Evolutionary conservation across 2,329 filamentous ascomycete species (phyloP).

Genomic region (Blastomyces silverae): DNA sequence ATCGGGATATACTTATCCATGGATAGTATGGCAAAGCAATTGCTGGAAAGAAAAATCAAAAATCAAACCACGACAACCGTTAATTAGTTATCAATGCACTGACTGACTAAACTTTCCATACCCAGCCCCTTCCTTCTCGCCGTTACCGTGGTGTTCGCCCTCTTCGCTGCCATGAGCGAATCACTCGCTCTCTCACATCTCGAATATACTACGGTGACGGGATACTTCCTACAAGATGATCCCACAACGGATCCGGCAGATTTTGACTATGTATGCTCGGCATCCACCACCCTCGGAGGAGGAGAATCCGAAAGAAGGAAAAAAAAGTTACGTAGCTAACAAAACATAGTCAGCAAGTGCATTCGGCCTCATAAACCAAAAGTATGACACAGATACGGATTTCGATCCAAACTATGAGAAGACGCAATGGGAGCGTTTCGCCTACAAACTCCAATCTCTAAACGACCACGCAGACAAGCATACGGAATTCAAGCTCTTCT

Average conservation of each 20-base stretch:
- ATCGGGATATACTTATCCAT: too few species aligned
- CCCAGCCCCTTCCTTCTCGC: constrained; percentile 15
- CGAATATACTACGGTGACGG: constrained; percentile 39
- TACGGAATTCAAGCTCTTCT: constrained; percentile 50
- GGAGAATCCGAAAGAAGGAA: neutral
- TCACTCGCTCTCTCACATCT: constrained; percentile 23
- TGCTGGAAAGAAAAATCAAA: too few species aligned
- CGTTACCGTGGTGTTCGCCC: constrained; percentile 9
- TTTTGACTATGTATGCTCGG: constrained; percentile 44
- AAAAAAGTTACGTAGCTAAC: constrained; percentile 5
- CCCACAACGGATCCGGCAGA: constrained; percentile 40
- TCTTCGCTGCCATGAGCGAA: constrained; percentile 18
- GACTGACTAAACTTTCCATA: neutral
- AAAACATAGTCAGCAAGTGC: constrained; percentile 19
- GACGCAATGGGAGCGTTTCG: constrained; percentile 53
- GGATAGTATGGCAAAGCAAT: too few species aligned
- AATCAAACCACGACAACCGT: too few species aligned
- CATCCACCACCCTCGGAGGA: neutral
- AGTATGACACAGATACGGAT: constrained; percentile 39
- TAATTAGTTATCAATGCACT: neutral
- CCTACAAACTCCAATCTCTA: constrained; percentile 42
- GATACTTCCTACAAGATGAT: constrained; percentile 49
- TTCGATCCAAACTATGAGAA: constrained; percentile 29
- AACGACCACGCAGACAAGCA: constrained; percentile 36
- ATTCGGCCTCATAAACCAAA: constrained; percentile 46